A percentile compares a stretch with the other conserved stretches of the same genome.
These are phyloP conservation scores for Chlorella sp. DNA, from an alignment of 139 green algal genomes.

Conservation along the genomic window DNA sequence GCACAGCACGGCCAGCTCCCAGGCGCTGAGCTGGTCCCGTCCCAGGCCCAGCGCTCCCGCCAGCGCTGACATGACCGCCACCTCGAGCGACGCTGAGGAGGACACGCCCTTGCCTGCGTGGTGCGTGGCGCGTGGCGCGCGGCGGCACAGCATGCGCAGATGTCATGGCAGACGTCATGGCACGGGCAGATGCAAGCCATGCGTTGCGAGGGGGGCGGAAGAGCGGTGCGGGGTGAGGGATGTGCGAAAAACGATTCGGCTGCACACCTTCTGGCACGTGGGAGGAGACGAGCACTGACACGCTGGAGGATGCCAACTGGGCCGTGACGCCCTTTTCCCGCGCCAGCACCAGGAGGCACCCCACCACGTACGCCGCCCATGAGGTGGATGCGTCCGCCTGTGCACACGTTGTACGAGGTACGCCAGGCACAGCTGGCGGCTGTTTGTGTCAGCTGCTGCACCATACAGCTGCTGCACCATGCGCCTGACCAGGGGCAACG, in stretches of 20 bases:
- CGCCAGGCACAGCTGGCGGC: too few species aligned
- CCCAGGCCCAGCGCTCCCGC: conserved; percentile 32
- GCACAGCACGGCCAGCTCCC: conserved; percentile 70
- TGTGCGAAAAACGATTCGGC: too few species aligned
- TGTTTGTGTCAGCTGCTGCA: too few species aligned
- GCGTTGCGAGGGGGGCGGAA: too few species aligned
- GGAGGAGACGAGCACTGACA: conserved; percentile 65
- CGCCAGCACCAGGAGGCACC: conserved; percentile 77
- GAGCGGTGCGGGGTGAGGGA: too few species aligned
- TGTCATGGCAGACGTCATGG: too few species aligned
- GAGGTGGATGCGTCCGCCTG: conserved; percentile 24
- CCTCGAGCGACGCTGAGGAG: conserved; percentile 87
- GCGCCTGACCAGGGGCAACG: too few species aligned
- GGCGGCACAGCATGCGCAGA: too few species aligned
- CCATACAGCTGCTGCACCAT: too few species aligned
- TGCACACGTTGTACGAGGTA: neutral
- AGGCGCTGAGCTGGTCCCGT: conserved; percentile 4
- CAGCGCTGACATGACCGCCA: conserved; percentile 76
- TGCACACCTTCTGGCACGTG: conserved; percentile 79
- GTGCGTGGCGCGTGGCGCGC: too few species aligned
- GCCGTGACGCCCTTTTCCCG: conserved; percentile 54
- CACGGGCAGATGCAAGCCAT: too few species aligned
- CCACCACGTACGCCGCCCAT: conserved; percentile 90
- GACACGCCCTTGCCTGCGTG: conserved; percentile 83
- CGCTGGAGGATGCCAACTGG: conserved; percentile 23